Base-by-base conservation (phyloP, 1,284 basidiomycete species). In the Tetrapyrgos nigripes region DNA sequence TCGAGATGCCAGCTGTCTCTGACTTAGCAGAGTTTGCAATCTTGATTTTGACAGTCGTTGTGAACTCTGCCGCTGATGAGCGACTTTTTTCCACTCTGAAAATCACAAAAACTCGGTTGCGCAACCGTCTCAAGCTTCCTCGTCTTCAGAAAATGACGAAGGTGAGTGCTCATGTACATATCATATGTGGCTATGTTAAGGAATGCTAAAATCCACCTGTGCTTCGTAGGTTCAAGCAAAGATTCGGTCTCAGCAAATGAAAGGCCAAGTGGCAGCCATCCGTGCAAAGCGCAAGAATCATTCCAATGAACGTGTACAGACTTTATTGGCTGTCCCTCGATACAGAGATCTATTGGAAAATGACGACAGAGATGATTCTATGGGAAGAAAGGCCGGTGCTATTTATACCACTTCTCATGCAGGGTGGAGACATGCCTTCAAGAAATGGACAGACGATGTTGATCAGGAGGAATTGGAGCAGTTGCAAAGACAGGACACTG, bases 11-110 rank as follows among this genome's bases (percentile, higher is more conserved):
- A 49, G 58, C 66, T 0, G 48, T 67, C 19, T 67, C 69, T 47
- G 64, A 23, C 55, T 63, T 3, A 24, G n/a, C n/a, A n/a, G n/a
- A n/a, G n/a, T n/a, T n/a, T n/a, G n/a, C n/a, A n/a, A n/a, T n/a
- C n/a, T n/a, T 60, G 0, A 56, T 70, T 0, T 62, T 68, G 0
- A 13, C 55, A 48, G 60, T 65, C 24, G 62, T 68, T 53, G 60
- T 65, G 17, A 68, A 68, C 28, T 62, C 66, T 27, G 65, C 64
- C 4, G 64, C 64, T 14, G 40, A 61, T 24, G 66, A 66, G 28
- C 60, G 53, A 1, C 59, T 35, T 10, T 67, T 68, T 47, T 68
- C 64, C 1, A 60, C 66, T 29, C 59, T 66, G 0, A 65, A 64
- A 26, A 66, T 68, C 10, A 65, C 64, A 27, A 64, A 68, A 54